Evolutionary conservation across 805 yeast genomes (phyloP), one percentile per base, ranked within the genome.

Genomic region (Kodamaea leandrae): DNA sequence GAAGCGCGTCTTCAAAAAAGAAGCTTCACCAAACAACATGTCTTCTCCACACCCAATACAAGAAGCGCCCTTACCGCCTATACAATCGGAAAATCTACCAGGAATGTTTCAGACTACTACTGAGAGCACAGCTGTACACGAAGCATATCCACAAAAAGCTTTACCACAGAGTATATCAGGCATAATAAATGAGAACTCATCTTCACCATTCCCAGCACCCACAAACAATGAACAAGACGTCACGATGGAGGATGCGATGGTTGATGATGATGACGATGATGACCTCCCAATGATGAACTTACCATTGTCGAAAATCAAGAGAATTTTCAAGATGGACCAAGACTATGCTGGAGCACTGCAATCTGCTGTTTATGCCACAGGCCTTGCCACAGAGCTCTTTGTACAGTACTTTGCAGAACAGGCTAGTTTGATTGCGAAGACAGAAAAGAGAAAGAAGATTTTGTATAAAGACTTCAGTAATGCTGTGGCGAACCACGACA

Each of bases 331-430:
- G 52, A 73, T 82, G 56, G 95, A 86, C 56, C 86, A 88, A 12
- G 89, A 82, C 27, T 83, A 82, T 49, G 61, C 72, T 5, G 76
- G 82, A 2, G 79, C 86, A 2, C 78, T 88, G 2, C 82, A 77
- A 42, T 68, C 80, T 20, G 87, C 91, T 0, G 86, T 82, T n/a
- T 82, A 78, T 55, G 75, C 87, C 12, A 69, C 86, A 5, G 87
- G 86, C 2, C 72, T 83, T n/a, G 89, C 93, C 6, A 79, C 91
- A 0, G 93, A 86, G 52, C 61, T 83, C 16, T 86, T 86, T 54
- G 71, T 85, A 16, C 82, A 80, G 58, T 77, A 79, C 53, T 70
- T 85, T 45, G 74, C 86, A 1, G 87, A 82, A 54, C 86, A 83
- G 54, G 89, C 93, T 0, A 67, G 79, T 4, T 60, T 81, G 42